Base-by-base conservation (phyloP, 768 basidiomycete genomes). In the Boletus fagicola region DNA sequence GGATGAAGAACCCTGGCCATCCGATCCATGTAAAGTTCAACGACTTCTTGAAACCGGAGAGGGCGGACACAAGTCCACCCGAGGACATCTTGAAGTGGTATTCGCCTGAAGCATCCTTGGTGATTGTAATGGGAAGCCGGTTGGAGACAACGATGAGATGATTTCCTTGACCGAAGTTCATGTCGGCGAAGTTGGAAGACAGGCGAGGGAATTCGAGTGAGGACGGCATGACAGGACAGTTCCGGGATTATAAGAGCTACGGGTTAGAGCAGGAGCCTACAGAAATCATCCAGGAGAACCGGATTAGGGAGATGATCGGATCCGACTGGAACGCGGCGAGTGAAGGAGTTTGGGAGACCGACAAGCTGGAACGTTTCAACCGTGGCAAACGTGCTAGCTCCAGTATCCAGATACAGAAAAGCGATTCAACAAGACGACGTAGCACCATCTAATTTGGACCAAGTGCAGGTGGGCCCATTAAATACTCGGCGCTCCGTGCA, bases 71-170 rank as follows among this genome's bases (percentile, higher is more conserved):
- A 59, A 99, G 90, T 53, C 97, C 97, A 30, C 97, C 97, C 4
- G 93, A 95, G 58, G 93, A 95, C 95, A 98, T 97, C 80, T 96
- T 91, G 84, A 97, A 98, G 78, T 95, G 92, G 75, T 95, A 98
- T 73, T 96, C 87, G 70, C 94, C 94, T 51, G 80, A 76, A 15
- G 83, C 86, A 83, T 98, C 95, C 77, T 94, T 96, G 72, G 79
- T 92, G 71, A 98, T 98, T 47, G 96, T 97, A 58, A 98, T 83
- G 22, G 96, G 96, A 57, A 98, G 87, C 53, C 96, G 85, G 76
- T 98, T 98, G 51, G 92, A 90, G 69, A 98, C 93, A 67, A 98
- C 92, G 75, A 98, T 88, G 80, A 98, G 87, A 64, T 93, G 89
- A 56, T 78, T 80, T 61, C 76, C 78, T 64, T 80, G 73, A 65